Conservation (phyloP, 352 stramenopile genomes). For the Globisporangium camurandrum region DNA sequence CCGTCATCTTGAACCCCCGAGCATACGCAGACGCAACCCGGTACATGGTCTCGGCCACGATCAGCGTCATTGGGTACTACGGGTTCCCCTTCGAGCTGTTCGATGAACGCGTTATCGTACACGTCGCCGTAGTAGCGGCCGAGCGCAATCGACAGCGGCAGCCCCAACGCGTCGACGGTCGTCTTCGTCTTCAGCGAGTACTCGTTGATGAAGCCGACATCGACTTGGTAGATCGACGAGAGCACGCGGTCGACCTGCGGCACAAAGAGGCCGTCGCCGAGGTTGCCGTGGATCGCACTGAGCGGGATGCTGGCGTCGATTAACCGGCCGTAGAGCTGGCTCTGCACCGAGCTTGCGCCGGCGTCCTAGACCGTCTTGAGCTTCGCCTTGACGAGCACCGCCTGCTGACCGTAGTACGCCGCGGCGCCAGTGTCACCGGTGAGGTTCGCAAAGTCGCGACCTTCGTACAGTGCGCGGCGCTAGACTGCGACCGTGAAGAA, state of each 20-base stretch:
- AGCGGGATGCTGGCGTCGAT: too few species aligned
- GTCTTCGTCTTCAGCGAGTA: conserved; percentile 22
- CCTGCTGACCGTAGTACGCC: conserved; percentile 8
- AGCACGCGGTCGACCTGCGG: too few species aligned
- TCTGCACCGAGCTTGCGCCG: too few species aligned
- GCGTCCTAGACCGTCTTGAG: conserved; percentile 18
- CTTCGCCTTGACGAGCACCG: conserved; percentile 10
- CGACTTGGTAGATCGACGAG: too few species aligned
- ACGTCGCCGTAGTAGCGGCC: conserved; percentile 21
- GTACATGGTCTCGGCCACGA: too few species aligned
- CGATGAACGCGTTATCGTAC: conserved; percentile 17
- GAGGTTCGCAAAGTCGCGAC: conserved; percentile 13
- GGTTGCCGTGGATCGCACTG: too few species aligned
- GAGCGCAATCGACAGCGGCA: too few species aligned
- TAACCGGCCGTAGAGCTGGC: too few species aligned
- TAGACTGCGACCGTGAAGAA: conserved; percentile 20
- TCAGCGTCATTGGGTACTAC: conserved; percentile 16
- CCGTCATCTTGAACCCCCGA: conserved; percentile 16
- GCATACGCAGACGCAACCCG: conserved; percentile 13
- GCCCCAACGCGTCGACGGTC: too few species aligned
- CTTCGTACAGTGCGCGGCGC: conserved; percentile 17
- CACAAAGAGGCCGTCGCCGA: too few species aligned
- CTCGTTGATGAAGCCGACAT: conserved; percentile 20
- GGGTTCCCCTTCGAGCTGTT: conserved; percentile 19
- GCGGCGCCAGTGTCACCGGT: conserved; percentile 14